Evolutionary conservation across 371 early-diverging fungal genomes (phyloP).

Genomic region (Mucor sp.): DNA sequence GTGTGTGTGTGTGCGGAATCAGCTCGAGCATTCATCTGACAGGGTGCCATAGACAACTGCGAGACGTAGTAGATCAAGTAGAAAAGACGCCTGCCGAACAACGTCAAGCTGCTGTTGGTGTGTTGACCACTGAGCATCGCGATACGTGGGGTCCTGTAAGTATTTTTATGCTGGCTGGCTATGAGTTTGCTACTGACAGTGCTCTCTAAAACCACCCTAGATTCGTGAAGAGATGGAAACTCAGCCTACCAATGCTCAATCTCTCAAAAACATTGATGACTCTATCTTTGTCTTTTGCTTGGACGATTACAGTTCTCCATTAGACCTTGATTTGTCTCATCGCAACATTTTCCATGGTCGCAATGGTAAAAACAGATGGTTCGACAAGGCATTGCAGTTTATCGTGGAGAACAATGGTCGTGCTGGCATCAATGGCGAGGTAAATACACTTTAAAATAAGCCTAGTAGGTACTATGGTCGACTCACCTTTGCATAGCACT

Average conservation of each 20-base stretch:
- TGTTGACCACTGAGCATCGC: slow-evolving; percentile 84
- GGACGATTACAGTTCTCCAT: slow-evolving; percentile 71
- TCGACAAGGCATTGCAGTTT: slow-evolving; percentile 91
- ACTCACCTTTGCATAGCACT: slow-evolving; percentile 55
- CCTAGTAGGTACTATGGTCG: too few species aligned
- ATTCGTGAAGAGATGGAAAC: slow-evolving; percentile 39
- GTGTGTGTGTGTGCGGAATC: too few species aligned
- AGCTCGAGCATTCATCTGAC: background rate
- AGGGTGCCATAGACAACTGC: slow-evolving; percentile 54
- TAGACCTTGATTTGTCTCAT: slow-evolving; percentile 66
- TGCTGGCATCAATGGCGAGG: slow-evolving; percentile 94
- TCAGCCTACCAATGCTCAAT: slow-evolving; percentile 54
- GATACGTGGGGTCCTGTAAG: slow-evolving; percentile 74
- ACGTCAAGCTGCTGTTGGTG: slow-evolving; percentile 69
- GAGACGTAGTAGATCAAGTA: slow-evolving; percentile 60
- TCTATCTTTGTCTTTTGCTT: slow-evolving; percentile 87
- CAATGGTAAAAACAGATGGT: slow-evolving; percentile 90
- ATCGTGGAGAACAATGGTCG: slow-evolving; percentile 86
- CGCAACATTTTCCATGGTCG: slow-evolving; percentile 79
- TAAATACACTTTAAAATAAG: too few species aligned
- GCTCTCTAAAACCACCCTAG: slow-evolving; percentile 9
- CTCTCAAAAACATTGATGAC: slow-evolving; percentile 71
- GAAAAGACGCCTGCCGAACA: slow-evolving; percentile 44
- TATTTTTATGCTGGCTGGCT: background rate
- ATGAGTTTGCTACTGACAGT: background rate